Evolutionary conservation across 106 monocot genomes (phyloP).

Genomic region (Agapanthus africanus): DNA sequence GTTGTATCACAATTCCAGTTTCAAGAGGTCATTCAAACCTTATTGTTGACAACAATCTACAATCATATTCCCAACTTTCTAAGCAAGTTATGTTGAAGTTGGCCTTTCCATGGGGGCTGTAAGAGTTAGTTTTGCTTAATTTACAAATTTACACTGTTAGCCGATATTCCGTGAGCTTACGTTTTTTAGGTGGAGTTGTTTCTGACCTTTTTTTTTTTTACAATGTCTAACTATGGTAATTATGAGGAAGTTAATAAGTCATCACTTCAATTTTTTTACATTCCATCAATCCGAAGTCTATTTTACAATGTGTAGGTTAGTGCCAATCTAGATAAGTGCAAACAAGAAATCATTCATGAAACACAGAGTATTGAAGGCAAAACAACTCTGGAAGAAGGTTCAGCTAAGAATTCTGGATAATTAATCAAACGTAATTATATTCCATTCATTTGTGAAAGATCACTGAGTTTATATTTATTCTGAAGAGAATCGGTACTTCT

Average conservation of each 20-base stretch:
- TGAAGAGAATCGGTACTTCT: not conserved
- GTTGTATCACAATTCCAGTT: too few species aligned
- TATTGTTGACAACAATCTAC: too few species aligned
- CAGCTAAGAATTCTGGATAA: too few species aligned
- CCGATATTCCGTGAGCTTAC: too few species aligned
- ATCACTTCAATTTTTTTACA: not conserved
- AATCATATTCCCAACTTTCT: too few species aligned
- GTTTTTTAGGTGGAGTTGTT: too few species aligned
- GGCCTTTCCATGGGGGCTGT: too few species aligned
- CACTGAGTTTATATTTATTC: not conserved
- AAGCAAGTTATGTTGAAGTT: too few species aligned
- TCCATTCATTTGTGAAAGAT: not conserved
- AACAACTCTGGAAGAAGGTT: too few species aligned
- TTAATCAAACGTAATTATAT: not conserved
- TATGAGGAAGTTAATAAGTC: not conserved
- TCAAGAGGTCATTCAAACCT: too few species aligned
- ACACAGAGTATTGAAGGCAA: not conserved
- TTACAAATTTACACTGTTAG: too few species aligned
- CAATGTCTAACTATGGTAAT: not conserved
- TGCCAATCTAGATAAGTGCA: not conserved
- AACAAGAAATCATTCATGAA: not conserved
- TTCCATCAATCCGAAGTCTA: not conserved
- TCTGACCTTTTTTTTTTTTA: not conserved
- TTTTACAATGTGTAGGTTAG: not conserved
- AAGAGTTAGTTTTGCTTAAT: too few species aligned